phyloP scores from a whole-genome alignment of 805 yeast genomes.

The Candida maesae region DNA sequence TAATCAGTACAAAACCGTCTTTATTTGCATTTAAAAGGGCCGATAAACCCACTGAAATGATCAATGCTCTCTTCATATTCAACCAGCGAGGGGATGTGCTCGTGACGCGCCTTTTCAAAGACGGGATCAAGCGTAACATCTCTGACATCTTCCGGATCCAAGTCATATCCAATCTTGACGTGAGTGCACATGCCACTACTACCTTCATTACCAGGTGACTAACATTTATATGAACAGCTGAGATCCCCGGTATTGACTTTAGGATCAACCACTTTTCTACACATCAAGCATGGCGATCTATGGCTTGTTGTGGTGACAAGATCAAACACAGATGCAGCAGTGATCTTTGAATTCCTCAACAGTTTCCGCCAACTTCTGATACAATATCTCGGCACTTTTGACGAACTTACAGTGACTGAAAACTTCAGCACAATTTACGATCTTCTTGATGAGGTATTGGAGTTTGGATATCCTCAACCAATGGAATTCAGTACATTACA shows the following conservation, averaged over 20 bases:
- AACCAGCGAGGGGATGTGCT: constrained; percentile 81
- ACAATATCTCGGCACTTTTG: constrained; percentile 31
- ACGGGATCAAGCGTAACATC: constrained; percentile 72
- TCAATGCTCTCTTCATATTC: constrained; percentile 76
- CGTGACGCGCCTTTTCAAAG: constrained; percentile 67
- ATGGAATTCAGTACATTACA: constrained; percentile 46
- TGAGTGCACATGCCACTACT: constrained; percentile 16
- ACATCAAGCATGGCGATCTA: constrained; percentile 55
- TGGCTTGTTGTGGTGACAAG: constrained; percentile 91
- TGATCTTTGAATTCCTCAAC: constrained; percentile 74
- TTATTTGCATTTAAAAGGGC: background rate
- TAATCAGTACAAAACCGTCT: too few species aligned
- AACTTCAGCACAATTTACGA: constrained; percentile 73
- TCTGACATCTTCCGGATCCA: constrained; percentile 91
- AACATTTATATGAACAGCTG: constrained; percentile 23
- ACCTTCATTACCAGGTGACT: background rate
- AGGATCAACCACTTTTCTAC: constrained; percentile 89
- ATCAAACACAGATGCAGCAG: constrained; percentile 79
- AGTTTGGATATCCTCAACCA: constrained; percentile 73
- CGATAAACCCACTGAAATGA: constrained; percentile 44
- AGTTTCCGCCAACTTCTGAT: constrained; percentile 53
- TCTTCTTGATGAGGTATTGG: constrained; percentile 69
- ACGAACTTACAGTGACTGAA: constrained; percentile 51
- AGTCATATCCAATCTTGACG: constrained; percentile 65
- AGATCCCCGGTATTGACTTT: constrained; percentile 74